phyloP scores from a whole-genome alignment of 495 filamentous ascomycete genomes.

The Lineolata rhizophorae region DNA sequence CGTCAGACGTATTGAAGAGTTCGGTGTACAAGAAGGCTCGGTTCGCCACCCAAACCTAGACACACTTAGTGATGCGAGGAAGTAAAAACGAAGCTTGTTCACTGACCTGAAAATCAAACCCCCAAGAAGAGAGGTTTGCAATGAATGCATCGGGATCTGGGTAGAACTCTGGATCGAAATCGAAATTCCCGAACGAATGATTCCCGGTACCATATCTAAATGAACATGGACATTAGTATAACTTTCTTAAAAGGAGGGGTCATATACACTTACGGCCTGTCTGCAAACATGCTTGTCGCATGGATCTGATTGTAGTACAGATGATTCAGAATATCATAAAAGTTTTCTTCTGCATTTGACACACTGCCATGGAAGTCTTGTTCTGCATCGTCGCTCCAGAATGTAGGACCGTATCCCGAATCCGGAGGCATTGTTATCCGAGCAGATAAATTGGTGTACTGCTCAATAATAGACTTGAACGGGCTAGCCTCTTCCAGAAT shows the following conservation, averaged over 20 bases:
- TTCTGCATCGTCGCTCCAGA: slow-evolving; percentile 16
- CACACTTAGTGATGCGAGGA: not conserved
- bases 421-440: slow-evolving; percentile 12
- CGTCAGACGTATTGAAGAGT: slow-evolving; percentile 8
- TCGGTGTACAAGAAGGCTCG: slow-evolving; percentile 11
- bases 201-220: slow-evolving; percentile 17
- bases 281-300: slow-evolving; percentile 13
- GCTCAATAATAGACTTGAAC: slow-evolving; percentile 7
- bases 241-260: too few species aligned
- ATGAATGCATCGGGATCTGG: slow-evolving; percentile 12
- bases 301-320: slow-evolving; percentile 12
- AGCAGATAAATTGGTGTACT: slow-evolving; percentile 11
- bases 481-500: slow-evolving; percentile 6
- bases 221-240: too few species aligned
- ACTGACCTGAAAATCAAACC: slow-evolving; percentile 11
- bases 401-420: slow-evolving; percentile 14
- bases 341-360: slow-evolving; percentile 14
- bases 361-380: slow-evolving; percentile 15
- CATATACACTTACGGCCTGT: too few species aligned
- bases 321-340: slow-evolving; percentile 15
- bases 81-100: not conserved
- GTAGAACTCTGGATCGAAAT: slow-evolving; percentile 14
- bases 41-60: slow-evolving; percentile 14
- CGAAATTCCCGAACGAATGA: slow-evolving; percentile 14
- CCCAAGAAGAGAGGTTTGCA: slow-evolving; percentile 10